Percentiles rank a stretch among this genome's conserved stretches.
phyloP scores from a whole-genome alignment of 805 yeast species.

The Yarrowia keelungensis region DNA sequence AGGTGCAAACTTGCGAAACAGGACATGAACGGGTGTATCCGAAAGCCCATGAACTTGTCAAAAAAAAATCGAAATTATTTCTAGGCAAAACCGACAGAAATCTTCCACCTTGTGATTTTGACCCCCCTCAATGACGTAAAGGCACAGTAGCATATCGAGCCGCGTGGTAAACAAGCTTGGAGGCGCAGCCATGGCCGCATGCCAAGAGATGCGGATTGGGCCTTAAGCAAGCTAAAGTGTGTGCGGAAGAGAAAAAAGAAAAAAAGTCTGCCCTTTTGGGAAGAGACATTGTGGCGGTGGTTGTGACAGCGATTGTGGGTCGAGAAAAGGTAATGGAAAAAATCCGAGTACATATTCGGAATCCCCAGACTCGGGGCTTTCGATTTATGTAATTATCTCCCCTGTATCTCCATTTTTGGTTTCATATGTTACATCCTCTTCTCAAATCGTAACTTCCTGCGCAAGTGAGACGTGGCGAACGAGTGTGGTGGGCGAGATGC shows the following conservation, averaged over 20 bases:
- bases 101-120: background rate
- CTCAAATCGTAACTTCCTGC: background rate
- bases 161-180: slow-evolving; percentile 35
- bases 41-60: no score
- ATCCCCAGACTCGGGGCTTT: background rate
- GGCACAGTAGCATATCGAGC: slow-evolving; percentile 33
- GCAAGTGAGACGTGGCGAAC: slow-evolving; percentile 21
- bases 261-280: background rate
- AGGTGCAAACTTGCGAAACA: background rate
- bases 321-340: no score
- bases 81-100: background rate
- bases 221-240: background rate
- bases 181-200: slow-evolving; percentile 37
- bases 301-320: no score
- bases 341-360: background rate
- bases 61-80: no score
- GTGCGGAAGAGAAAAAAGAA: no score
- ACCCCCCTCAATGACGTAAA: slow-evolving; percentile 15
- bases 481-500: slow-evolving; percentile 1
- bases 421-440: no score
- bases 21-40: background rate
- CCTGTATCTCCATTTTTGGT: background rate
- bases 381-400: background rate
- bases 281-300: background rate
- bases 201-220: slow-evolving; percentile 33